Evolutionary conservation across 495 filamentous ascomycete species (phyloP), one percentile per base, ranked within the genome.

Genomic region (Xylaria palmicola): DNA sequence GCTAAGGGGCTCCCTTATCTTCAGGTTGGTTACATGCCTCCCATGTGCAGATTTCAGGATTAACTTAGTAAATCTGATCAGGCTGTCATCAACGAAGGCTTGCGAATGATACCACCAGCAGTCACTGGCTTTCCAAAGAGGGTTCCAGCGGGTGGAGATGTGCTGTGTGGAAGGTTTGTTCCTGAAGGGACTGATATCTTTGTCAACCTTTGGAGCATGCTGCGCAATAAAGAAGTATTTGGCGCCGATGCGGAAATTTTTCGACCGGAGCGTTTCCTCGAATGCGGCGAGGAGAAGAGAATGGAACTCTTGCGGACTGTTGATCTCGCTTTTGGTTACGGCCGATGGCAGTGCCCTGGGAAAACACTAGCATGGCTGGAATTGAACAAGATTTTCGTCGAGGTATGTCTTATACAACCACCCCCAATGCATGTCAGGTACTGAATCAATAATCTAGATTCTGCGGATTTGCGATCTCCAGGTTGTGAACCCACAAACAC

Each of bases 181-280:
- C 83, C 85, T 0, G 83, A 74, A 1, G 81, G 80, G 24, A 82
- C 79, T 0, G 68, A 75, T 26, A 74, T 88, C 17, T 82, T 77
- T 9, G 74, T 80, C 34, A 85, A 84, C 59, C 72, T 65, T 36
- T 73, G 66, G 62, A 53, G 53, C 19, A 62, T 75, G 24, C 29
- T 76, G 12, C 67, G 71, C 0, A 70, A 76, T 27, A 63, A 64
- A 10, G 66, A 68, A 6, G 60, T 83, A 0, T 86, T 77, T 54
- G 84, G 84, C 1, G 65, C 71, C 13, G 79, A 85, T 63, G 73
- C 69, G 1, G 70, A 79, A 22, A 41, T 74, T 1, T 88, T 83
- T 56, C 68, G 79, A 0, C 85, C 85, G 0, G 84, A 84, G 59
- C 71, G 85, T 39, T 88, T 81, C 77, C 70, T 85, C n/a, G 77